These are phyloP conservation scores for Pleurotus citrinopileatus DNA, from an alignment of 768 basidiomycete genomes.

Conservation along the genomic window DNA sequence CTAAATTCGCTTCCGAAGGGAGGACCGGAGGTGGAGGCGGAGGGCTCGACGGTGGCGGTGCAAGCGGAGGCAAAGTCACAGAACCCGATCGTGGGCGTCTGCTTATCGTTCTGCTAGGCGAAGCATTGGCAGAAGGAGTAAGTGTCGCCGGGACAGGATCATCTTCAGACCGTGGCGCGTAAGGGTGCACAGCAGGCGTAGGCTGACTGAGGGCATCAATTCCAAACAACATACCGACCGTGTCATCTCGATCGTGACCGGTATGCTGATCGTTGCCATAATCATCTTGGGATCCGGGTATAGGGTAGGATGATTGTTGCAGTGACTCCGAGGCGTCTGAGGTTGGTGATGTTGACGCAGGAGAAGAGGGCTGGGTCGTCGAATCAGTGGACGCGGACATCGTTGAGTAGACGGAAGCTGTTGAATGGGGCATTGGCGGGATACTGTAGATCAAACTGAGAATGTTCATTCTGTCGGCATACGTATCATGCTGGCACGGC, in stretches of 20 bases:
- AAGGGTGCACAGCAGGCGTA: slow-evolving; percentile 38
- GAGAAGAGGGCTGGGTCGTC: slow-evolving; percentile 47
- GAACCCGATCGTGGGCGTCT: slow-evolving; percentile 47
- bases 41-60: slow-evolving; percentile 55
- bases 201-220: slow-evolving; percentile 21
- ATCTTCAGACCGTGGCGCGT: slow-evolving; percentile 41
- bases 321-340: slow-evolving; percentile 19
- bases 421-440: slow-evolving; percentile 69
- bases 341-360: slow-evolving; percentile 45
- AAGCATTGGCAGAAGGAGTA: slow-evolving; percentile 19
- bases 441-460: slow-evolving; percentile 88
- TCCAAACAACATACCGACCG: slow-evolving; percentile 29
- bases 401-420: slow-evolving; percentile 26
- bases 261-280: slow-evolving; percentile 19
- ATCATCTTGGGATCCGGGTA: slow-evolving; percentile 30
- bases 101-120: slow-evolving; percentile 22
- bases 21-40: slow-evolving; percentile 53
- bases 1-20: slow-evolving; percentile 24
- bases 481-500: slow-evolving; percentile 78
- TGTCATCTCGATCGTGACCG: slow-evolving; percentile 23
- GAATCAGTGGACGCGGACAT: slow-evolving; percentile 46
- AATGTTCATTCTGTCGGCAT: slow-evolving; percentile 92
- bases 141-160: slow-evolving; percentile 28
- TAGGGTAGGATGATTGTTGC: slow-evolving; percentile 29
- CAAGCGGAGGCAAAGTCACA: slow-evolving; percentile 62